Conservation (phyloP, 768 basidiomycete species). For the Hygrophorus russula region DNA sequence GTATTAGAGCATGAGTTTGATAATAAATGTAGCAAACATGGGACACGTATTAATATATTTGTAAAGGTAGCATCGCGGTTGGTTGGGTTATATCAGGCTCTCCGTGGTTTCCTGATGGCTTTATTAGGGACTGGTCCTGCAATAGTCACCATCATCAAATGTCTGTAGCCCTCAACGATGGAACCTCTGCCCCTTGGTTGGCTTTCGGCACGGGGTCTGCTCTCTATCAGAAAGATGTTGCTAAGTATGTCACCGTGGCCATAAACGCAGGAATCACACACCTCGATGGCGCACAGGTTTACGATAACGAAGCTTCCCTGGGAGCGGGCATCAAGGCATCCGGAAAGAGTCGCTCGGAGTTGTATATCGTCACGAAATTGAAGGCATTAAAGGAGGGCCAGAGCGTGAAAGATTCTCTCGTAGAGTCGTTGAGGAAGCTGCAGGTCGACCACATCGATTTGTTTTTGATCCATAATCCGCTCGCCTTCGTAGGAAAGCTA, state of each 20-base stretch:
- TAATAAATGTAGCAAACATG: too few species aligned
- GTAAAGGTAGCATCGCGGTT: too few species aligned
- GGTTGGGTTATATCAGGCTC: too few species aligned
- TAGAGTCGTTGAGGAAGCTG: constrained; percentile 43
- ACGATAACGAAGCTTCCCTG: constrained; percentile 43
- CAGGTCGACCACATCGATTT: constrained; percentile 46
- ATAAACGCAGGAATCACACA: constrained; percentile 49
- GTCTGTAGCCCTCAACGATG: constrained; percentile 41
- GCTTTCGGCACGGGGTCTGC: constrained; percentile 57
- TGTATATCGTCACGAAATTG: constrained; percentile 58
- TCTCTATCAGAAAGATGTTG: constrained; percentile 31
- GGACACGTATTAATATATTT: too few species aligned
- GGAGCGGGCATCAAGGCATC: constrained; percentile 40
- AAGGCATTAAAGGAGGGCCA: constrained; percentile 27
- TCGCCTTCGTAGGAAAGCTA: constrained; percentile 28
- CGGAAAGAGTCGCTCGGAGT: constrained; percentile 37
- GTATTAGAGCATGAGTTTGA: too few species aligned
- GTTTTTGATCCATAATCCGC: constrained; percentile 48
- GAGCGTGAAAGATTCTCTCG: constrained; percentile 36
- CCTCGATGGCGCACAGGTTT: constrained; percentile 54
- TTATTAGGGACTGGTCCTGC: too few species aligned
- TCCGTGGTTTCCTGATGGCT: too few species aligned
- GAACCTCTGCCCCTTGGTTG: constrained; percentile 39
- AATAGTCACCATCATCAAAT: too few species aligned
- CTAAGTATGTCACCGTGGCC: constrained; percentile 28